Base-by-base conservation (phyloP, 2,329 filamentous ascomycete species). In the Diaporthe sp. region DNA sequence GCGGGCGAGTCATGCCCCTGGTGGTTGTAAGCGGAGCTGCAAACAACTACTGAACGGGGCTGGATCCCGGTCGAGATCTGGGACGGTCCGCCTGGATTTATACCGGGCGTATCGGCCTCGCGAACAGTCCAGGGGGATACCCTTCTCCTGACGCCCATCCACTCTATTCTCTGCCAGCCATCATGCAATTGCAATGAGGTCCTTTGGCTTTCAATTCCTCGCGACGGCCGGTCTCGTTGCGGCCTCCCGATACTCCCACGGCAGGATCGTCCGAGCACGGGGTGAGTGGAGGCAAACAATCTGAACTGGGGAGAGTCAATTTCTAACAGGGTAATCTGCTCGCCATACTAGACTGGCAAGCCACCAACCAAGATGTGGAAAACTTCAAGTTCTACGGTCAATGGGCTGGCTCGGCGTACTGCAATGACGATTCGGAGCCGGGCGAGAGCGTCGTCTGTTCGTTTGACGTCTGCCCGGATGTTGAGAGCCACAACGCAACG, bases 371-470 rank as follows among this genome's bases (percentile, higher is more conserved):
- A 58, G 72, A 74, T 8, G 25, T 76, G 17, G 40, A 47, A 12
- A 60, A 72, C 38, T 72, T 76, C n/a, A 67, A 25, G 66, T 86
- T 87, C 79, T 91, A 85, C 77, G 83, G 85, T 35, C 86, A 91
- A 80, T 89, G 89, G 77, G 82, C 89, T 6, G 85, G 83, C 2
- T 87, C 88, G 5, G 83, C 86, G 3, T 90, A 90, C 81, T 91
- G 89, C 83, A 90, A 90, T 81, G 84, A 80, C 66, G 79, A 85
- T 4, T 82, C 78, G 10, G 30, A 52, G 22, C 45, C 45, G 13
- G 87, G 87, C 42, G 78, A 83, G 17, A 71, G 77, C n/a, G 77
- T 91, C 30, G 80, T 79, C 47, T 91, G 89, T 81, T 67, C 79
- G n/a, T 79, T 81, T 6, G 77, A 82, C 70, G 82, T 80, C 61